A percentile compares a stretch with the other conserved stretches of the same genome.
phyloP scores from a whole-genome alignment of 768 basidiomycete species.

The Russula virescens region DNA sequence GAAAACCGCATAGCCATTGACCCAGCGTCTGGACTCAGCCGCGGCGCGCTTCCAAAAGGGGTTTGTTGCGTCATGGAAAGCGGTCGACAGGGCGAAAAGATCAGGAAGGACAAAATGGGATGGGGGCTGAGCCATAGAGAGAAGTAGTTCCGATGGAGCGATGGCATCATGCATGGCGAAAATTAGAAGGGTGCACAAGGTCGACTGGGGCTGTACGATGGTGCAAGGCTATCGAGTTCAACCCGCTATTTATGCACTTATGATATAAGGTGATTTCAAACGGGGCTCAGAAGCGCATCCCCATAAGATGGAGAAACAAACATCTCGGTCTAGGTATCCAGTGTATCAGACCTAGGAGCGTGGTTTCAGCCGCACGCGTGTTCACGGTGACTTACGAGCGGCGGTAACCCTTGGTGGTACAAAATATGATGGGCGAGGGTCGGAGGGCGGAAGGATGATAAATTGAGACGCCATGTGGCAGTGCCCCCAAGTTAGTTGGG shows the following conservation, averaged over 20 bases:
- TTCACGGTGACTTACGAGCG: not conserved
- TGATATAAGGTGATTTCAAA: not conserved
- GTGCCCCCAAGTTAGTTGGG: not conserved
- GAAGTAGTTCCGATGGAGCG: not conserved
- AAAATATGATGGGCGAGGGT: not conserved
- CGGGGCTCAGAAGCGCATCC: not conserved
- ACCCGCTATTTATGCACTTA: constrained; percentile 13
- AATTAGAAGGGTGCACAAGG: not conserved
- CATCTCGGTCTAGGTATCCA: not conserved
- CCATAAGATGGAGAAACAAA: constrained; percentile 5
- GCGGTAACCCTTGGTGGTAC: not conserved
- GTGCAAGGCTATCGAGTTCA: not conserved
- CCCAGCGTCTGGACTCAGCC: constrained; percentile 55
- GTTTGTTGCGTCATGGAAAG: constrained; percentile 46
- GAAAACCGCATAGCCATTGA: constrained; percentile 54
- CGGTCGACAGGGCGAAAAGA: constrained; percentile 40
- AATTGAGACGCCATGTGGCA: not conserved
- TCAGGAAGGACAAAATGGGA: constrained; percentile 48
- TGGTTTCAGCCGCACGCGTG: constrained; percentile 11
- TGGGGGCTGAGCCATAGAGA: constrained; percentile 13
- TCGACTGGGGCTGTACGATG: not conserved
- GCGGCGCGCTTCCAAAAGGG: constrained; percentile 52
- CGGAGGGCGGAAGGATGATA: not conserved
- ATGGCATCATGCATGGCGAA: not conserved
- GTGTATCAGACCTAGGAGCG: not conserved